Conservation (phyloP, 129 eudicot species). For the Artemisia tridentata region DNA sequence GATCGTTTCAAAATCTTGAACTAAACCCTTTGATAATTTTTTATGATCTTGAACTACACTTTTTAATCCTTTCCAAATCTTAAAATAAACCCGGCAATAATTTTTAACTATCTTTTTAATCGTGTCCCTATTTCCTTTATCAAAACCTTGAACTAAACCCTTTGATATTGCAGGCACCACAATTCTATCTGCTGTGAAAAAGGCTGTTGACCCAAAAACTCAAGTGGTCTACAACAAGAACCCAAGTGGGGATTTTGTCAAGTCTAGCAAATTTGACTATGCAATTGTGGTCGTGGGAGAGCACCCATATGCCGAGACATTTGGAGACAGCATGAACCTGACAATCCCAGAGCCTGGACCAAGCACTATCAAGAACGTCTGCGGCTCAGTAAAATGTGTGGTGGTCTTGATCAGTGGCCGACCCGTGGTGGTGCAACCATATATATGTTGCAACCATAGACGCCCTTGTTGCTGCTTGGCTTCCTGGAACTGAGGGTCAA, state of each 20-base stretch:
- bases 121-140: no score
- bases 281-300: slow-evolving; percentile 90
- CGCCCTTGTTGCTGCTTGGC: slow-evolving; percentile 85
- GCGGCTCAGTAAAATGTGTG: slow-evolving; percentile 65
- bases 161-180: slow-evolving; percentile 59
- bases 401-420: slow-evolving; percentile 69
- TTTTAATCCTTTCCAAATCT: neutral
- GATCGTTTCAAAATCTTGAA: neutral
- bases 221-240: slow-evolving; percentile 62
- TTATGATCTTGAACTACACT: neutral
- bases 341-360: slow-evolving; percentile 65
- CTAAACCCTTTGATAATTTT: neutral
- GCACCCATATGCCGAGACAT: slow-evolving; percentile 71
- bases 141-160: neutral
- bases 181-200: slow-evolving; percentile 59
- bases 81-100: neutral
- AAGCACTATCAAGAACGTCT: slow-evolving; percentile 51
- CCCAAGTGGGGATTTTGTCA: slow-evolving; percentile 46
- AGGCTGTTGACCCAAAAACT: slow-evolving; percentile 54
- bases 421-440: slow-evolving; percentile 73
- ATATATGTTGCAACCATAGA: slow-evolving; percentile 47
- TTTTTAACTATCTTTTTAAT: neutral
- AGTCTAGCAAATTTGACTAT: slow-evolving; percentile 53
- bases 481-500: slow-evolving; percentile 79
- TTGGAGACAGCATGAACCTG: slow-evolving; percentile 65